Conservation (phyloP, 2,329 filamentous ascomycete genomes). For the Talaromyces verruculosus region DNA sequence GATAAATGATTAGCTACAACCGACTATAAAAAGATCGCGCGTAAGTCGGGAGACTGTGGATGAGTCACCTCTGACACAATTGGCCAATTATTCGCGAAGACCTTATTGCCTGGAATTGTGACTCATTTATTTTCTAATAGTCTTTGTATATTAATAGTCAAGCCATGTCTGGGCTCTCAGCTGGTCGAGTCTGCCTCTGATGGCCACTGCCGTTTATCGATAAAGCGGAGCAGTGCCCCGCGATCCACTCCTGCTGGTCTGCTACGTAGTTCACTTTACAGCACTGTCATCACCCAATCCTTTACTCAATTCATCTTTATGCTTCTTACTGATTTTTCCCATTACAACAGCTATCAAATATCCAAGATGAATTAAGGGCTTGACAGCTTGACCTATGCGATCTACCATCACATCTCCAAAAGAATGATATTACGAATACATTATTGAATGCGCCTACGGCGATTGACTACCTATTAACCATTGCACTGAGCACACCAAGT, state of each 20-base stretch:
- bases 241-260: constrained; percentile 17
- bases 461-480: constrained; percentile 25
- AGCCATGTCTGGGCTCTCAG: background rate
- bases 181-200: background rate
- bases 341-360: background rate
- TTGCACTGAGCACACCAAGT: constrained; percentile 26
- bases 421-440: constrained; percentile 49
- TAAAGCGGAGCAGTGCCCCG: constrained; percentile 23
- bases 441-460: constrained; percentile 39
- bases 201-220: constrained; percentile 14
- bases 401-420: constrained; percentile 19
- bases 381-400: background rate
- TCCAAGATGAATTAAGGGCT: background rate
- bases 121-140: background rate
- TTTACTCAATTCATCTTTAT: background rate
- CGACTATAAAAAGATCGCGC: background rate
- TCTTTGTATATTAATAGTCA: background rate
- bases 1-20: constrained; percentile 6
- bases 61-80: constrained; percentile 2
- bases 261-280: constrained; percentile 6
- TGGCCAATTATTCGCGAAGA: constrained; percentile 1
- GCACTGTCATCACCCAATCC: background rate
- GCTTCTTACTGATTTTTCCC: background rate
- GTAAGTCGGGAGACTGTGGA: background rate
- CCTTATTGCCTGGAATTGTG: background rate